These are phyloP conservation scores for Protomyces lactucae-debilis DNA, from an alignment of 1,139 yeast genomes.

Conservation along the genomic window DNA sequence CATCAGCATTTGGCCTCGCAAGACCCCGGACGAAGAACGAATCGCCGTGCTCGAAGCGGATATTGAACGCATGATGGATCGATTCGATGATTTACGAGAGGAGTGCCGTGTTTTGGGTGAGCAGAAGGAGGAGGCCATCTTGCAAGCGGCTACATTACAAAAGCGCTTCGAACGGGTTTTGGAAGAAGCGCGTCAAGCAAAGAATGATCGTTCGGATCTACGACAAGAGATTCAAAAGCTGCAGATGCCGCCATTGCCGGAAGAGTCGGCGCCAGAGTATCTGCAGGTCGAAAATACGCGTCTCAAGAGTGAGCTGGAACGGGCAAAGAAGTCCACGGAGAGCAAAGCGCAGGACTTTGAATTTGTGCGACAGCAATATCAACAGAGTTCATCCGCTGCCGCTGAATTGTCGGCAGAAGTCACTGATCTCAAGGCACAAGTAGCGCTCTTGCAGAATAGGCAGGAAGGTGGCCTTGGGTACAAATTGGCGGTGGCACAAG, in stretches of 20 bases:
- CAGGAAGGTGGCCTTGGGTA: conserved; percentile 8
- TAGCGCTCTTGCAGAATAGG: background rate
- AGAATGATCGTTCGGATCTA: conserved; percentile 6
- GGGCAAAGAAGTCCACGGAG: conserved; percentile 1
- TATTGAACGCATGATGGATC: conserved; percentile 21
- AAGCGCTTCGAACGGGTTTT: conserved; percentile 14
- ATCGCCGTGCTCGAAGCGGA: conserved; percentile 5
- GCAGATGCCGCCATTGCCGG: conserved; percentile 21
- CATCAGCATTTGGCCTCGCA: conserved; percentile 2
- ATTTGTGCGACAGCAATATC: conserved; percentile 25
- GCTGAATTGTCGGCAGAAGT: conserved; percentile 14
- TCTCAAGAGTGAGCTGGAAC: conserved; percentile 15
- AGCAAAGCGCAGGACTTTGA: conserved; percentile 20
- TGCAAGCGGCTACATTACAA: background rate
- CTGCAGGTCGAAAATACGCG: conserved; percentile 5
- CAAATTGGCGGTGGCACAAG: conserved; percentile 5
- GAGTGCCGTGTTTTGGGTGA: conserved; percentile 11
- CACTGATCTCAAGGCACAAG: background rate
- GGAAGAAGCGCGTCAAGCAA: conserved; percentile 9
- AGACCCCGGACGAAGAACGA: conserved; percentile 4
- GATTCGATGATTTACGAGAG: conserved; percentile 17
- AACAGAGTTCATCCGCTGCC: conserved; percentile 19
- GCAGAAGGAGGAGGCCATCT: conserved; percentile 2
- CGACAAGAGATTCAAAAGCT: conserved; percentile 5
- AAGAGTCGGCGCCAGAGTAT: conserved; percentile 18